phyloP scores from a whole-genome alignment of 208 protist species.

The Wallacemonas collosoma region DNA sequence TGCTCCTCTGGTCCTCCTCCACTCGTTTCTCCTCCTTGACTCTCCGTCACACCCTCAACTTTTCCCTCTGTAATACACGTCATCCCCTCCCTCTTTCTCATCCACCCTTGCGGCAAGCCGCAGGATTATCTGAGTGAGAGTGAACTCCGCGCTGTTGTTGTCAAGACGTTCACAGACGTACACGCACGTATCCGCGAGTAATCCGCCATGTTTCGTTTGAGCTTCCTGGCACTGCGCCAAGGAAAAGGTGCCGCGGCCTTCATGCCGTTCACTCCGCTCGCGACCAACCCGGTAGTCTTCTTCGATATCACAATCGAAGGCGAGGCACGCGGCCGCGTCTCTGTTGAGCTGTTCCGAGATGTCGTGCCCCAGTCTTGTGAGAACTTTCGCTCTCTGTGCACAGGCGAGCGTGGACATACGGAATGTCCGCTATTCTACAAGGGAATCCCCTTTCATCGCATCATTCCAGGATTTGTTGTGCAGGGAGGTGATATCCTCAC shows the following conservation, averaged over 20 bases:
- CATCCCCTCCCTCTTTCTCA: no score
- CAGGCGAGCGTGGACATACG: conserved; percentile 79
- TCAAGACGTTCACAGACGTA: neutral
- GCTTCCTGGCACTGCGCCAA: conserved; percentile 2
- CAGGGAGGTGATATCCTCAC: conserved; percentile 96
- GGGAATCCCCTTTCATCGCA: conserved; percentile 94
- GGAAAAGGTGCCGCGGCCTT: conserved; percentile 32
- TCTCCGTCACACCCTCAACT: no score
- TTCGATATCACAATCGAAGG: conserved; percentile 87
- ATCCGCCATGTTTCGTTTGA: conserved; percentile 7
- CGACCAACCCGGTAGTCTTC: conserved; percentile 82
- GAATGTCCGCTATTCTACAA: conserved; percentile 90
- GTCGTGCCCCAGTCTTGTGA: conserved; percentile 91
- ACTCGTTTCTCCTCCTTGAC: no score
- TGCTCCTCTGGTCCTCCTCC: no score
- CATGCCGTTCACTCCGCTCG: conserved; percentile 63
- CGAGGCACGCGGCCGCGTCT: conserved; percentile 74
- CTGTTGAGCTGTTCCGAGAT: conserved; percentile 93
- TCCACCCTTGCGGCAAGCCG: no score
- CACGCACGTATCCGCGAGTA: neutral
- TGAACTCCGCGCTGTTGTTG: neutral
- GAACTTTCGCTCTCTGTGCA: conserved; percentile 96
- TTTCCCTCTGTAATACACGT: no score
- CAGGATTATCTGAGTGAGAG: no score
- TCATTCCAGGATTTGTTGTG: conserved; percentile 95